phyloP scores from a whole-genome alignment of 1,284 basidiomycete genomes.

The Chiua sp. region DNA sequence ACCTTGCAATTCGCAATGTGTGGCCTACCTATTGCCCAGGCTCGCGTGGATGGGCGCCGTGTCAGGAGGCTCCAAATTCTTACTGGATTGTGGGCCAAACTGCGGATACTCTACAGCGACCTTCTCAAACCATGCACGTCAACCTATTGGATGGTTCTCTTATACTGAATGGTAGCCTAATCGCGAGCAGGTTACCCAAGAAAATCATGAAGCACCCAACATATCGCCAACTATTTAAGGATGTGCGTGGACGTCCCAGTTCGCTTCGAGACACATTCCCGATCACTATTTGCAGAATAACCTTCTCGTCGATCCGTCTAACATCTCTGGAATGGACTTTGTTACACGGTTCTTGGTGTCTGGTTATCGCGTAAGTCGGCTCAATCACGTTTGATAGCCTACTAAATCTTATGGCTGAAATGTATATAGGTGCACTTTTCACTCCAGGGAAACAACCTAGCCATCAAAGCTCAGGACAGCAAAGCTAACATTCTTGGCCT shows the following conservation, averaged over 20 bases:
- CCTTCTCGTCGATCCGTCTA: no score
- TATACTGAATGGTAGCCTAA: conserved; percentile 36
- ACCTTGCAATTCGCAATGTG: conserved; percentile 39
- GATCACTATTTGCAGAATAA: no score
- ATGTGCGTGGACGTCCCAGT: conserved; percentile 16
- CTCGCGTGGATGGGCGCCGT: neutral
- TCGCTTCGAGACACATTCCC: no score
- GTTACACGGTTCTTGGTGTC: no score
- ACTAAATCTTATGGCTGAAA: no score
- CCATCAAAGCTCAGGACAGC: no score
- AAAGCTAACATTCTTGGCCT: no score
- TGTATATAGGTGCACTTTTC: conserved; percentile 37
- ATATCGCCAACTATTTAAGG: conserved; percentile 29
- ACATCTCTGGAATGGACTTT: no score
- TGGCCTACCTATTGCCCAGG: conserved; percentile 29
- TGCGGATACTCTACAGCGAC: no score
- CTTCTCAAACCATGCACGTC: conserved; percentile 1
- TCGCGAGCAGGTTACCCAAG: conserved; percentile 41
- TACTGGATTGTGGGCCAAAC: conserved; percentile 4
- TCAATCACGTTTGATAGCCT: no score
- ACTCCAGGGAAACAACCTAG: conserved; percentile 12
- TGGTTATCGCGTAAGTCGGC: no score
- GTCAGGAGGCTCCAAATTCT: neutral
- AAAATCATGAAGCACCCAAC: conserved; percentile 32
- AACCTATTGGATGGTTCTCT: conserved; percentile 3